Evolutionary conservation across 768 basidiomycete species (phyloP).

Genomic region (Rossbeevera mucosa): DNA sequence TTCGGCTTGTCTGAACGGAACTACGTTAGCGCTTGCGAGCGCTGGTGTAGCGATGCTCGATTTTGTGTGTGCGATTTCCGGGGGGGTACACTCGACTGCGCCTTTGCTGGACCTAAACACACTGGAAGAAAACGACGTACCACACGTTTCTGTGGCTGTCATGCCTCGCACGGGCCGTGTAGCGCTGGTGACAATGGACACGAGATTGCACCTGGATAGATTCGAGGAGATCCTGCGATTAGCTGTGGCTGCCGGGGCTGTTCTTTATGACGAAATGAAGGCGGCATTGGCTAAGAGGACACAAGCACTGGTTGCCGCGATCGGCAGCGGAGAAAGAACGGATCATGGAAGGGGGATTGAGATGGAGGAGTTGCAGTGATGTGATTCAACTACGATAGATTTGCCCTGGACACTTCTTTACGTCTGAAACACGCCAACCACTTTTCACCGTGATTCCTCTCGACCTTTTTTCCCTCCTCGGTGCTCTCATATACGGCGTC

Average conservation of each 20-base stretch:
- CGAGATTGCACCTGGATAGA: slow-evolving; percentile 85
- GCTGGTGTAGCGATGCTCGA: slow-evolving; percentile 90
- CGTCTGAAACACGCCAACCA: slow-evolving; percentile 89
- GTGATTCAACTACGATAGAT: slow-evolving; percentile 6
- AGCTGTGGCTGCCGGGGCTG: slow-evolving; percentile 70
- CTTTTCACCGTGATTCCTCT: slow-evolving; percentile 85
- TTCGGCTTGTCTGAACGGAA: slow-evolving; percentile 90
- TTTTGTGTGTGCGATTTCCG: slow-evolving; percentile 86
- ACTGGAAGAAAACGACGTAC: slow-evolving; percentile 89
- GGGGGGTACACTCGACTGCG: slow-evolving; percentile 77
- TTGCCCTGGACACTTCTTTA: slow-evolving; percentile 30
- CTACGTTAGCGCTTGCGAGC: slow-evolving; percentile 84
- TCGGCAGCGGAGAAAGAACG: slow-evolving; percentile 44
- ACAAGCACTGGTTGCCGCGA: slow-evolving; percentile 53
- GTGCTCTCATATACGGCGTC: slow-evolving; percentile 82
- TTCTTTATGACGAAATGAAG: slow-evolving; percentile 84
- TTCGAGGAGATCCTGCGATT: slow-evolving; percentile 86
- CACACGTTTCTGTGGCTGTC: slow-evolving; percentile 82
- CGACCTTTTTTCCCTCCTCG: slow-evolving; percentile 97
- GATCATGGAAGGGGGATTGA: slow-evolving; percentile 31
- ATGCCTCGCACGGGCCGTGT: slow-evolving; percentile 83
- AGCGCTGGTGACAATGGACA: slow-evolving; percentile 90
- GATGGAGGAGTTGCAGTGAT: slow-evolving; percentile 37
- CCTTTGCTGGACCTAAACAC: slow-evolving; percentile 84
- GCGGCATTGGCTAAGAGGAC: slow-evolving; percentile 62